phyloP scores from a whole-genome alignment of 2,329 filamentous ascomycete genomes.

The Claviceps sorghi region DNA sequence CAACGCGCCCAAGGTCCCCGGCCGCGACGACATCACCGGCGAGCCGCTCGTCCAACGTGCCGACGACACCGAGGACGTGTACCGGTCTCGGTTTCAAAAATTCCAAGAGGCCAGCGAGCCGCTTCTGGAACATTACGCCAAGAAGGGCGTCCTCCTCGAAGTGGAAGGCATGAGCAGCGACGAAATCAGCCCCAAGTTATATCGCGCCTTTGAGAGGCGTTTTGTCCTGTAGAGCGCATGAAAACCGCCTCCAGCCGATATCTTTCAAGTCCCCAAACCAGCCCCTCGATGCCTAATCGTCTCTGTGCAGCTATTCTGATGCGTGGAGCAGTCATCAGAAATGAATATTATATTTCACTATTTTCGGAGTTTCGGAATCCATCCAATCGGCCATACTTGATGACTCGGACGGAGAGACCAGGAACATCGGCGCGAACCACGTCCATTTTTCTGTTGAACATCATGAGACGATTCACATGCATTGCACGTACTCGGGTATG shows the following conservation, averaged over 20 bases:
- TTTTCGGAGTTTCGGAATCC: background rate
- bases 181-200: constrained; percentile 86
- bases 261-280: too few relatives aligned
- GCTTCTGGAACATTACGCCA: constrained; percentile 76
- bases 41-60: constrained; percentile 68
- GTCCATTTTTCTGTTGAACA: background rate
- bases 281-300: background rate
- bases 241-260: background rate
- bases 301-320: background rate
- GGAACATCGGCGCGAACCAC: too few relatives aligned
- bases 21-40: constrained; percentile 80
- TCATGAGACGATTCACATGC: background rate
- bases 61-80: constrained; percentile 80
- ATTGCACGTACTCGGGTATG: background rate
- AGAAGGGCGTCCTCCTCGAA: constrained; percentile 70
- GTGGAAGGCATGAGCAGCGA: constrained; percentile 83
- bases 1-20: constrained; percentile 66
- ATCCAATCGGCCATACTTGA: background rate
- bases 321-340: background rate
- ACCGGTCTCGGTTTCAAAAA: constrained; percentile 62
- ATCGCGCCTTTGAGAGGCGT: constrained; percentile 63
- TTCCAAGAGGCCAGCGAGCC: constrained; percentile 80
- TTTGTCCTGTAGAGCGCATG: constrained; percentile 32
- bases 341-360: background rate
- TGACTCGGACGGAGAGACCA: background rate